A percentile compares a stretch with the other conserved stretches of the same genome.
Conservation (phyloP, 208 protist species). For the Trypanosomatidae sp. region DNA sequence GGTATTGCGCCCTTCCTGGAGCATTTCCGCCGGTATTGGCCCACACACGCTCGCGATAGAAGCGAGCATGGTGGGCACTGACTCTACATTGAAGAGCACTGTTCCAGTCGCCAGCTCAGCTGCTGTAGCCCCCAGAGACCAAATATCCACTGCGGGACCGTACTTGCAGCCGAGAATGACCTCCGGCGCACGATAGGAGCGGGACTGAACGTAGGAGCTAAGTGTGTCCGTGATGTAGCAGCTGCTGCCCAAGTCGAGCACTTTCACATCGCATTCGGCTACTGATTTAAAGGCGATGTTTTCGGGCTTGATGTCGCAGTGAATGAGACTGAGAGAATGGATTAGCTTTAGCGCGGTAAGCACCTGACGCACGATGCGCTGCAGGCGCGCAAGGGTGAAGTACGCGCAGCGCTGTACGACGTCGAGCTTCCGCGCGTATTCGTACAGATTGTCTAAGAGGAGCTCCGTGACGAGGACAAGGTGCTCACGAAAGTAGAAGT, state of each 20-base stretch:
- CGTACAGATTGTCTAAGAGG: constrained; percentile 92
- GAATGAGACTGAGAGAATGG: constrained; percentile 91
- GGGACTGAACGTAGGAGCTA: constrained; percentile 91
- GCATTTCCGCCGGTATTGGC: constrained; percentile 64
- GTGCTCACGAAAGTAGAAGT: constrained; percentile 94
- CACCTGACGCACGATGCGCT: constrained; percentile 71
- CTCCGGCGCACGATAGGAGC: constrained; percentile 95
- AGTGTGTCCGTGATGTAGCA: constrained; percentile 73
- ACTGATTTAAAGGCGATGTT: constrained; percentile 92
- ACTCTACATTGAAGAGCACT: constrained; percentile 88
- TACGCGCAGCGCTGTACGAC: constrained; percentile 60
- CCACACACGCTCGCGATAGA: constrained; percentile 70
- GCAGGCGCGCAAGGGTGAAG: constrained; percentile 85
- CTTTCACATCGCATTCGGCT: constrained; percentile 74
- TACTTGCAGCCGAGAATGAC: constrained; percentile 87
- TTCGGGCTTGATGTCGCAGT: constrained; percentile 98
- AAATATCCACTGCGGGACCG: constrained; percentile 86
- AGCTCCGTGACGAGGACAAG: constrained; percentile 94
- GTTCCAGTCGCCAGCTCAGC: constrained; percentile 94
- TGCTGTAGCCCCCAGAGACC: constrained; percentile 92
- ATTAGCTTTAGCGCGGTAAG: constrained; percentile 74
- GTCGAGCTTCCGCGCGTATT: constrained; percentile 84
- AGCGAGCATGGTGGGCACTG: constrained; percentile 58
- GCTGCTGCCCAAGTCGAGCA: constrained; percentile 90
- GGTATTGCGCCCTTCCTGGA: constrained; percentile 92